phyloP scores from a whole-genome alignment of 75 land plant species.

The Picea glauca region DNA sequence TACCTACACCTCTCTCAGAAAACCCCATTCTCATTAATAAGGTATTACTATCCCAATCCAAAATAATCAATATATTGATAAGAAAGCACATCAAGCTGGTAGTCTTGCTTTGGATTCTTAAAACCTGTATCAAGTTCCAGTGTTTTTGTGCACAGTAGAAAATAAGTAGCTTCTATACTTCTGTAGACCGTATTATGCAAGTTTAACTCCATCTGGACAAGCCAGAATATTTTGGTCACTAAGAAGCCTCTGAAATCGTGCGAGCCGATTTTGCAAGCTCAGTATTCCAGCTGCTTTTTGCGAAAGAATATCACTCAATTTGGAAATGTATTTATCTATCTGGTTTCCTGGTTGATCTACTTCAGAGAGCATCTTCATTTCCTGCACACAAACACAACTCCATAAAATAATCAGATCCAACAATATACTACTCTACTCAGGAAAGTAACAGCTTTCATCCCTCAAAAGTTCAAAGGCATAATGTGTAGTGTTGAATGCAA shows the following conservation, averaged over 20 bases:
- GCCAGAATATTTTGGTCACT: constrained; percentile 79
- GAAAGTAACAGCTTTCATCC: too few species aligned
- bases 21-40: too few species aligned
- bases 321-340: constrained; percentile 72
- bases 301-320: constrained; percentile 71
- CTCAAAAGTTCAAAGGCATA: neutral
- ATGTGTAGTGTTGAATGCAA: neutral
- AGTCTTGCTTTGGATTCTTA: too few species aligned
- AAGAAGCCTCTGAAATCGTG: constrained; percentile 70
- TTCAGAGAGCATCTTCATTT: constrained; percentile 87
- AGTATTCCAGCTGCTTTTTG: constrained; percentile 84
- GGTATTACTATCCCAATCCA: too few species aligned
- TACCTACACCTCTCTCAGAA: too few species aligned
- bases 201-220: constrained; percentile 17
- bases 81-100: too few species aligned
- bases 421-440: neutral
- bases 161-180: neutral
- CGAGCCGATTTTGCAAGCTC: constrained; percentile 69
- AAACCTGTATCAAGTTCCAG: too few species aligned
- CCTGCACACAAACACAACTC: constrained; percentile 43
- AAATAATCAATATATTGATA: too few species aligned
- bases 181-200: neutral
- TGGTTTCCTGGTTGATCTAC: constrained; percentile 95
- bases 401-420: neutral
- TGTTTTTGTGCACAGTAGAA: too few species aligned